Evolutionary conservation across 2,329 filamentous ascomycete species (phyloP), one percentile per base, ranked within the genome.

Genomic region (Lachnellula occidentalis): DNA sequence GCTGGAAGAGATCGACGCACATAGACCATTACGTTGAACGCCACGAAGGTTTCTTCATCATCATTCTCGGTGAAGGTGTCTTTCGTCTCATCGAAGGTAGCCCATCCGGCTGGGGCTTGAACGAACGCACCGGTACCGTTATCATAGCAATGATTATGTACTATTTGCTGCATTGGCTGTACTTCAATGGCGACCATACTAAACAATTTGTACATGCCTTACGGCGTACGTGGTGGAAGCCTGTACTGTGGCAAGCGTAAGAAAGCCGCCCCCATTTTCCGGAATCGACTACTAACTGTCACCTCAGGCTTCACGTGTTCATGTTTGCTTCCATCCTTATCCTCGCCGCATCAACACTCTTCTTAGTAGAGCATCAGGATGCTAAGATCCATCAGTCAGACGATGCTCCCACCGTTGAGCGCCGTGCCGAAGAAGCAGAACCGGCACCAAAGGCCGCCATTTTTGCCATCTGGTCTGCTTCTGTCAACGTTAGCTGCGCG

Each of bases 41-140:
- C 5, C 43, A 58, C 15, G 59, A 61, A 48, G 51, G 53, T 4
- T 61, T 61, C 41, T 61, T 61, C 19, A 57, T 58, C 31, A 61
- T 61, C 22, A 56, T 61, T 22, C 50, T 61, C 14, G 59, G 57
- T 17, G 59, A 61, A 46, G 59, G 59, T 11, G 57, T 61, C 4
- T 58, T 60, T 43, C 50, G 57, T 14, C 50, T 61, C 1, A 58
- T 58, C 15, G 58, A 60, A 36, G 59, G 55, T 15, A 61, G 59
- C 24, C 57, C 57, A 1, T 55, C 51, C 1, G 57, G 57, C 1
- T 43, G 54, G 17, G 59, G 57, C 5, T 14, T 61, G 12, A 59
- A 54, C 42, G 15, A 27, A 17, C 21, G 37, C 14, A 58, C 51
- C 15, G 57, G 57, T 4, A 54, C 51, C 4, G 59, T 58, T 3